phyloP scores from a whole-genome alignment of 1,139 yeast genomes.

The Suhomyces coccinellae region DNA sequence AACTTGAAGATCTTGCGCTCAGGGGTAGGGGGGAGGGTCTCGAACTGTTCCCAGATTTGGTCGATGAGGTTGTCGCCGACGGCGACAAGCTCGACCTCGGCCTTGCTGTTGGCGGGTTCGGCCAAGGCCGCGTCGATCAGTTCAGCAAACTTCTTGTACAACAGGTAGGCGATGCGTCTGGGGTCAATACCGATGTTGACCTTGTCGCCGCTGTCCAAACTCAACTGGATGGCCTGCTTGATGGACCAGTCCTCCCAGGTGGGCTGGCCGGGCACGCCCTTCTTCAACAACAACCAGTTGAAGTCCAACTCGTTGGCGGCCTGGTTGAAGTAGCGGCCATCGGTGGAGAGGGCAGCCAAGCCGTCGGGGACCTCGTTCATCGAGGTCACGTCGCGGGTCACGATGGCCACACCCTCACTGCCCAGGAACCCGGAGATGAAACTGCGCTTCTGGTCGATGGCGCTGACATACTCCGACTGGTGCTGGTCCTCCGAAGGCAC shows the following conservation, averaged over 20 bases:
- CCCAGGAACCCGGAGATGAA: conserved; percentile 92
- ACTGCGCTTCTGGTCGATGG: conserved; percentile 78
- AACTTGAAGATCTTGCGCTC: conserved; percentile 45
- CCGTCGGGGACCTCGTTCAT: conserved; percentile 61
- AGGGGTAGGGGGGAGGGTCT: conserved; percentile 48
- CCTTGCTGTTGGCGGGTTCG: conserved; percentile 24
- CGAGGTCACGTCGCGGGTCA: conserved; percentile 68
- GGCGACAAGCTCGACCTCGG: conserved; percentile 61
- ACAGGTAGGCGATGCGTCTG: conserved; percentile 57
- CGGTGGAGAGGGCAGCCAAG: conserved; percentile 83
- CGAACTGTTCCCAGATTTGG: conserved; percentile 64
- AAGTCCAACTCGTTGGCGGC: conserved; percentile 85
- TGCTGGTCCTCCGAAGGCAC: conserved; percentile 94
- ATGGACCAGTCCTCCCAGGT: conserved; percentile 91
- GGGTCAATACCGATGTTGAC: conserved; percentile 57
- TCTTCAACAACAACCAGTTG: conserved; percentile 84
- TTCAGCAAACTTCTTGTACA: conserved; percentile 28
- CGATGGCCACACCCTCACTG: conserved; percentile 89
- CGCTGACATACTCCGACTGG: conserved; percentile 84
- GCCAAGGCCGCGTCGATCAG: conserved; percentile 24
- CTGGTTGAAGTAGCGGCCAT: conserved; percentile 92
- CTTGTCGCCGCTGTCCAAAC: conserved; percentile 44
- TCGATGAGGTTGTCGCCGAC: conserved; percentile 73
- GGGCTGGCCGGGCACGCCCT: conserved; percentile 70
- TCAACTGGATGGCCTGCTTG: conserved; percentile 56